phyloP scores from a whole-genome alignment of 805 yeast genomes.

The Candida pseudofarinosa region DNA sequence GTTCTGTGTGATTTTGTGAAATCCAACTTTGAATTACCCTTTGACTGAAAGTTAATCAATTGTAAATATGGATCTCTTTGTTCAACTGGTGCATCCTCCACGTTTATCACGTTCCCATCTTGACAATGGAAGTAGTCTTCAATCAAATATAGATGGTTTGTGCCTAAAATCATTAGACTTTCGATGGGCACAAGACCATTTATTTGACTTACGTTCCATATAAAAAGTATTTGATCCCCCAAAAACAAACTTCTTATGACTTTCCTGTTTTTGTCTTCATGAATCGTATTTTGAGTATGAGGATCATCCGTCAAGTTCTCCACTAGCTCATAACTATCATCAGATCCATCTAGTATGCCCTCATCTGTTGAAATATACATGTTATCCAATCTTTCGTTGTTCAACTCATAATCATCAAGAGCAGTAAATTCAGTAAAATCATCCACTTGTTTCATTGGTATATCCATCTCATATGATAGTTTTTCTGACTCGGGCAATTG shows the following conservation, averaged over 20 bases:
- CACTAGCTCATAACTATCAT: conserved; percentile 41
- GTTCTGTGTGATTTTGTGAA: conserved; percentile 39
- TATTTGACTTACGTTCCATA: conserved; percentile 74
- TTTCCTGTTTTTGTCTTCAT: conserved; percentile 70
- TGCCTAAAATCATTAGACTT: conserved; percentile 69
- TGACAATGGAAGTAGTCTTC: conserved; percentile 62
- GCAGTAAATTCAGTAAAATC: conserved; percentile 14
- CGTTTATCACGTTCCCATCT: conserved; percentile 54
- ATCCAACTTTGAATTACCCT: conserved; percentile 19
- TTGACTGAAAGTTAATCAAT: conserved; percentile 51
- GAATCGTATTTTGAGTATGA: conserved; percentile 14
- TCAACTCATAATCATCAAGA: conserved; percentile 11
- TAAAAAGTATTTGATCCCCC: conserved; percentile 65
- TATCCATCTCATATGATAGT: conserved; percentile 36
- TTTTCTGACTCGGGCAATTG: conserved; percentile 43
- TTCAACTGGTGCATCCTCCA: conserved; percentile 58
- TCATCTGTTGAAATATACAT: conserved; percentile 24
- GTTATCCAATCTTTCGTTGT: conserved; percentile 5
- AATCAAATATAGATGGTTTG: conserved; percentile 59
- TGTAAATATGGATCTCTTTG: conserved; percentile 67
- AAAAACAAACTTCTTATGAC: conserved; percentile 63
- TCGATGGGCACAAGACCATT: conserved; percentile 75
- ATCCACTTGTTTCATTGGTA: conserved; percentile 28
- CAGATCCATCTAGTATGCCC: conserved; percentile 14
- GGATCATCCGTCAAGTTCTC: conserved; percentile 29